Conservation (phyloP, 371 early-diverging fungal species). For the Blakeslea trispora region DNA sequence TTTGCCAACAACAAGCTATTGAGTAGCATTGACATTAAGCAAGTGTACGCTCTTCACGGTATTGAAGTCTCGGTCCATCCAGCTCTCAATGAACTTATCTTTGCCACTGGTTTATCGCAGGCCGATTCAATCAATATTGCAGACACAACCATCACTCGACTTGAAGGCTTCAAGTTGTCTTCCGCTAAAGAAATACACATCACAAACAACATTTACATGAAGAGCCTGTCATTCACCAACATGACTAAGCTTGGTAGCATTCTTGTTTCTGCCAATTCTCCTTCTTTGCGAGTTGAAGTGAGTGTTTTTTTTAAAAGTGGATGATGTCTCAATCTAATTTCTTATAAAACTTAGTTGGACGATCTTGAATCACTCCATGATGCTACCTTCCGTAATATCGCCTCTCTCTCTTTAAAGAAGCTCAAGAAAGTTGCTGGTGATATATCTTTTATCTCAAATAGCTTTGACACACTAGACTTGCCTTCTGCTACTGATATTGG, state of each 20-base stretch:
- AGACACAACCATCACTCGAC: constrained; percentile 42
- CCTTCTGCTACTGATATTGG: constrained; percentile 42
- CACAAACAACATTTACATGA: constrained; percentile 55
- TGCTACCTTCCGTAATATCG: constrained; percentile 42
- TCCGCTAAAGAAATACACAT: constrained; percentile 37
- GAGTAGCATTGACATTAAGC: constrained; percentile 29
- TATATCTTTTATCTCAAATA: constrained; percentile 51
- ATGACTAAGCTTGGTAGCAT: constrained; percentile 33
- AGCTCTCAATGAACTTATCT: constrained; percentile 39
- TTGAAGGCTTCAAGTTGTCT: constrained; percentile 45
- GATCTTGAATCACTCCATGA: constrained; percentile 22
- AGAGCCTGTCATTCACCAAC: constrained; percentile 35
- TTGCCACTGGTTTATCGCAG: constrained; percentile 40
- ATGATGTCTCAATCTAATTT: background rate
- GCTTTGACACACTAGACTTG: constrained; percentile 34
- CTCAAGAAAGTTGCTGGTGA: constrained; percentile 44
- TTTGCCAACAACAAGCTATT: constrained; percentile 49
- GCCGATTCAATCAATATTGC: constrained; percentile 38
- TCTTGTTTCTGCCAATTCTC: constrained; percentile 50
- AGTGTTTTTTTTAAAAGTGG: background rate
- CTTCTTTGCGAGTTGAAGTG: constrained; percentile 36
- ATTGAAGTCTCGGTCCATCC: constrained; percentile 50
- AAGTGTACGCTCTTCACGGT: constrained; percentile 30
- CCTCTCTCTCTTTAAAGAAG: constrained; percentile 27
- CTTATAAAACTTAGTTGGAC: constrained; percentile 24